Evolutionary conservation across 768 basidiomycete species (phyloP), one percentile per base, ranked within the genome.

Genomic region (Leccinum pellstonianum): DNA sequence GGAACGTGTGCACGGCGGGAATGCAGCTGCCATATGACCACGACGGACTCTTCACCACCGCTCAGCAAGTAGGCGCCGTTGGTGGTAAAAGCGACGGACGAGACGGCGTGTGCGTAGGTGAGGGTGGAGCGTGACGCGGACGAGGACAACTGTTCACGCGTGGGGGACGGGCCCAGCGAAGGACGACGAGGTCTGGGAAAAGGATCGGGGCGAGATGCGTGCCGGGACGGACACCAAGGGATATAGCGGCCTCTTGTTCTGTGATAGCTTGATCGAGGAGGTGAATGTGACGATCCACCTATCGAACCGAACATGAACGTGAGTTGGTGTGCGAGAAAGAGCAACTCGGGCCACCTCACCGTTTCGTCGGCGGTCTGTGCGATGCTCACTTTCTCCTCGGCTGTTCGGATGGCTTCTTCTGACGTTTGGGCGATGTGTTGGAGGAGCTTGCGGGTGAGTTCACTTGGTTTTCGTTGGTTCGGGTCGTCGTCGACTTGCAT

Each of bases 271-370:
- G 84, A 64, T 94, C 90, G 25, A 95, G 77, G 43, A 90, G 79
- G 23, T 87, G 84, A 27, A 90, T 86, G 67, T 93, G 90, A 35
- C 91, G 81, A 62, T 93, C 88, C 12, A 93, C 82, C 92, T 94
- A 57, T 50, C 14, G 17, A 43, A 21, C 5, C 5, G 9, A 23
- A 4, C 55, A 52, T 37, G 25, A 38, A 15, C 7, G 6, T 38
- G 7, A 38, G 15, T 38, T 15, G 15, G 37, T 38, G 15, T 38
- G 37, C n/a, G 57, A 29, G 57, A 27, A 63, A 58, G 58, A 61
- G 47, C 1, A 52, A 51, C 38, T 15, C 31, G 31, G 31, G 17
- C 29, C 19, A 35, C 68, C 85, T 60, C 68, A 91, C 91, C 35
- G 86, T 84, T 65, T 90, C 87, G 64, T 84, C 83, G 25, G 85